Evolutionary conservation across 2,329 filamentous ascomycete genomes (phyloP).

Genomic region (Ascochyta clinopodiicola): DNA sequence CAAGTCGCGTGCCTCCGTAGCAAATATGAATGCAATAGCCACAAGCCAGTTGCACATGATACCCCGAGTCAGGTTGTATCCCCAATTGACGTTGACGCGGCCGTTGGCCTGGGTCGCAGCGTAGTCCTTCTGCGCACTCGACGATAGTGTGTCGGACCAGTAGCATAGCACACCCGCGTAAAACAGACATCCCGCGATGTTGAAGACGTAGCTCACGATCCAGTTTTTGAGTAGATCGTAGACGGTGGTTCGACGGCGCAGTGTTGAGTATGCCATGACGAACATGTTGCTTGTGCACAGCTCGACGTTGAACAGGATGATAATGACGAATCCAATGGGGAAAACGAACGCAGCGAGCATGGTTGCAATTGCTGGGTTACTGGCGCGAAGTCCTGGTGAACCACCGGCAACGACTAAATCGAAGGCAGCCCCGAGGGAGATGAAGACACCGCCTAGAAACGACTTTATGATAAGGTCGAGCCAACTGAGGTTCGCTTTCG

Average conservation of each 20-base stretch:
- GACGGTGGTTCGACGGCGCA: constrained; percentile 15
- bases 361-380: constrained; percentile 21
- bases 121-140: constrained; percentile 18
- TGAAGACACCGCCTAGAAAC: constrained; percentile 38
- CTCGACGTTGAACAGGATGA: constrained; percentile 23
- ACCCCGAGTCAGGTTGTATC: constrained; percentile 12
- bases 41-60: constrained; percentile 21
- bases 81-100: constrained; percentile 17
- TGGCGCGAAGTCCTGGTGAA: constrained; percentile 28
- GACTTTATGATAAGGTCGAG: constrained; percentile 45
- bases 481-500: constrained; percentile 33
- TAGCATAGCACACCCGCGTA: constrained; percentile 21
- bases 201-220: constrained; percentile 21
- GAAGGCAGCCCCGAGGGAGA: constrained; percentile 45
- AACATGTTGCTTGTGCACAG: constrained; percentile 28
- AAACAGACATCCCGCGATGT: constrained; percentile 18
- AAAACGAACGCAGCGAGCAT: constrained; percentile 17
- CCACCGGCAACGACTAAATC: constrained; percentile 42
- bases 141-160: constrained; percentile 19
- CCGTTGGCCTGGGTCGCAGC: constrained; percentile 13
- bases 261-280: constrained; percentile 20
- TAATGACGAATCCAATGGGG: constrained; percentile 23
- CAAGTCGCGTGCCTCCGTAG: constrained; percentile 9
- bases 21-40: constrained; percentile 10
- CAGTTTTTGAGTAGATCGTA: constrained; percentile 16